Evolutionary conservation across 2,329 filamentous ascomycete species (phyloP), one percentile per base, ranked within the genome.

Genomic region (Cyphellophora europaea): DNA sequence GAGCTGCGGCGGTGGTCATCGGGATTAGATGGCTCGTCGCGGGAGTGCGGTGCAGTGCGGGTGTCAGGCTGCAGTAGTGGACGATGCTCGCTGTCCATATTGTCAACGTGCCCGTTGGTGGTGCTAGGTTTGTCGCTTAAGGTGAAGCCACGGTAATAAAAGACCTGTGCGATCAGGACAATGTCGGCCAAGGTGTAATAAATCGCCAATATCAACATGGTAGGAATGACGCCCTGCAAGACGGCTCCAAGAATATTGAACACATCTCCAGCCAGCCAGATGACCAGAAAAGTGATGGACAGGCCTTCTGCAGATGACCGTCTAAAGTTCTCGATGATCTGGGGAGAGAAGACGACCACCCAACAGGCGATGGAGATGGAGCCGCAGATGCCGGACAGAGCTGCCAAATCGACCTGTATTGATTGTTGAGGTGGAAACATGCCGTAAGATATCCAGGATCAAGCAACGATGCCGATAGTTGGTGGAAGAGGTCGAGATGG

Each of bases 361-460:
- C 91, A 95, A 57, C 88, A 95, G 33, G 88, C 88, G 55, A 98
- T 95, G 30, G 86, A 94, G 49, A 98, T 88, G 6, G 88, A 94
- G 21, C 88, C 89, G 62, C 82, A 87, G 50, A 95, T 95, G 36
- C 89, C 89, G 49, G 85, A 93, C 51, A 95, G 78, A 41, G 88
- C 87, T 55, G 91, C 84, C 41, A 94, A 79, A 57, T 94, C 83
- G 48, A 95, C 69, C 58, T 82, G 80, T 42, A 46, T 51, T 28
- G 51, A 51, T 43, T 57, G 56, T 33, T 57, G 53, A 35, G 62
- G 60, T 40, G 53, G 53, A 43, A 53, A 54, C 52, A 55, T 53
- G 30, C 8, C 18, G 15, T 3, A 11, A 5, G n/a, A 12, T n/a
- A n/a, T n/a, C n/a, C n/a, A n/a, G n/a, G n/a, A n/a, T n/a, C n/a